A percentile compares a stretch with the other conserved stretches of the same genome.
These are phyloP conservation scores for Pythium vanterpoolii DNA, from an alignment of 352 stramenopile species.

Conservation along the genomic window DNA sequence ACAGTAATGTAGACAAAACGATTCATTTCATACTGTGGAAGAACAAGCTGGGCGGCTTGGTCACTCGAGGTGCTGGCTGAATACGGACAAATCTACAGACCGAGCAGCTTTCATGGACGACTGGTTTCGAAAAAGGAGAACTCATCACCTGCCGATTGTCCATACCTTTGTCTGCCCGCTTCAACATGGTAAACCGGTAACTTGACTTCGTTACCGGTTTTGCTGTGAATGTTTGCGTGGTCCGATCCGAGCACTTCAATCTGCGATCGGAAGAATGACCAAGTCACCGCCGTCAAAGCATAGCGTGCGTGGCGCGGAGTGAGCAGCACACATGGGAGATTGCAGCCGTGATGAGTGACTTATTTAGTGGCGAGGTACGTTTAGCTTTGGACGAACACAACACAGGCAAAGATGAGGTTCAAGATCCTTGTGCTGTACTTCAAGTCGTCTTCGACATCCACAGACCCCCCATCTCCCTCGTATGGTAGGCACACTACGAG, in stretches of 20 bases:
- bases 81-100: no score
- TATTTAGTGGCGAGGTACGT: background rate
- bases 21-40: background rate
- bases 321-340: background rate
- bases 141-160: no score
- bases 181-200: background rate
- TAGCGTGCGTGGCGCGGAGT: background rate
- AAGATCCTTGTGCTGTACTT: background rate
- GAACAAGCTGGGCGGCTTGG: background rate
- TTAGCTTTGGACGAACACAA: background rate
- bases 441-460: background rate
- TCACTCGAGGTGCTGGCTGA: background rate
- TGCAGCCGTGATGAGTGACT: background rate
- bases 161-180: no score
- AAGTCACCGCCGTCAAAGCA: background rate
- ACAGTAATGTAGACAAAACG: slow-evolving; percentile 3
- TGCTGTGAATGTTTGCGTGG: background rate
- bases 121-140: no score
- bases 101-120: no score
- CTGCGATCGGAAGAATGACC: background rate
- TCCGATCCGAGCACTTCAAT: background rate
- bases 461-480: background rate
- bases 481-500: background rate
- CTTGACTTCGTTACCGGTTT: background rate
- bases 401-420: background rate